Base-by-base conservation (phyloP, 495 filamentous ascomycete species). In the Chaetomium cochliodes region DNA sequence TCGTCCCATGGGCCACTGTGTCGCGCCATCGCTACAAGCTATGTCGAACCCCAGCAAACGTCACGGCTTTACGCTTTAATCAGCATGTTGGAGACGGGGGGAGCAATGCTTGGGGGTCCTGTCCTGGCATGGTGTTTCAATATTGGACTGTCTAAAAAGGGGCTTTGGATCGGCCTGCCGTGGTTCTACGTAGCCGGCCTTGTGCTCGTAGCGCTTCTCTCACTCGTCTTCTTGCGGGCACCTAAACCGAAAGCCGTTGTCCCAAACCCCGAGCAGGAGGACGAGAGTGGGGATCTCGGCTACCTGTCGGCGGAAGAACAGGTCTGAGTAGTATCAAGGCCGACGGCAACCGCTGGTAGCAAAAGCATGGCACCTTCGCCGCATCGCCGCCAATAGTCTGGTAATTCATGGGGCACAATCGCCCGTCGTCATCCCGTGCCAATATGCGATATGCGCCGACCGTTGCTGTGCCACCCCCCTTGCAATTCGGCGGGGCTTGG, bases 51-150 rank as follows among this genome's bases (percentile, higher is more conserved):
- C 0, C 75, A 84, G 18, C 79, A 86, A 58, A 84, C 83, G 0
- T 84, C 85, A 11, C 76, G 84, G 4, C 69, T 87, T 16, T 87
- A 83, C 62, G 83, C 81, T 0, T 74, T 86, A 41, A 80, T 88
- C 57, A 82, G 81, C 64, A 80, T 87, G 13, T 65, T 85, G 16
- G 85, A 88, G 65, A 81, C 81, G 0, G 56, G 83, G 25, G 83
- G 84, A 16, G 77, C 76, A n/a, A 74, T 86, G 12, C 65, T 83
- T 28, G 84, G 81, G 3, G 82, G 82, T 18, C 73, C 85, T 0
- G 70, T 82, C 0, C 76, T 86, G 60, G 86, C 85, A 0, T 74
- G 74, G 37, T 77, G 82, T 25, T 87, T 88, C 65, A 79, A 81
- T 53, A 54, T 77, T 6, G 86, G 85, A 1, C 56, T 86, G 58